Base-by-base conservation (phyloP, 371 early-diverging fungal genomes). In the Thermomucor indicae-seudaticae region DNA sequence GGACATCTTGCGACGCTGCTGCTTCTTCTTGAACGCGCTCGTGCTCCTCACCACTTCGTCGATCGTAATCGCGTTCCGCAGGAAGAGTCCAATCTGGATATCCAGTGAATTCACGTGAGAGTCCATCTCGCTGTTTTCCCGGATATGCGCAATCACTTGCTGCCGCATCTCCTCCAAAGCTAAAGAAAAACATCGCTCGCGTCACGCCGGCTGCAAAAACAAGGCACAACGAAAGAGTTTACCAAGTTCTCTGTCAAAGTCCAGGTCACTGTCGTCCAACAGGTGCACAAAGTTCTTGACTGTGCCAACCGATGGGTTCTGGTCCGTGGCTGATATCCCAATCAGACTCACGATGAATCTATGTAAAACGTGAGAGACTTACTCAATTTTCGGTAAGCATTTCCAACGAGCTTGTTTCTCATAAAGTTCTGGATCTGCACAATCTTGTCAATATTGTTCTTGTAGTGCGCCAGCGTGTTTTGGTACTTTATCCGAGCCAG, bases 41-140 rank as follows among this genome's bases (percentile, higher is more conserved):
- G 78, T 81, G 3, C 68, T 73, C 45, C 83, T 86, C 47, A 89
- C 65, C 3, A 96, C 92, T 60, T 96, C 96, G 28, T 96, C 95
- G 32, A 99, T 70, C 8, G 93, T 83, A 47, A 97, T 92, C 43
- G 92, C 91, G 70, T 99, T 99, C 55, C 93, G 89, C 29, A 99
- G 87, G 19, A 99, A 83, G 16, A 99, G 79, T 10, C 97, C 92
- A 53, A 99, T 97, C 65, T 97, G 97, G 50, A 92, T 86, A 58
- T 99, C 98, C 3, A 98, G 76, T 17, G 89, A 86, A 51, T 85
- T 93, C 19, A 99, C 70, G 32, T 91, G 83, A 1, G 78, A 70
- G 54, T 97, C 95, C 10, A 88, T 68, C 32, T 81, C 75, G 37
- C 86, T 85, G 70, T 96, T 98, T 53, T 97, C 95, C 10, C 93